Conservation (phyloP, 2,329 filamentous ascomycete genomes). For the Raffaelea arxii region DNA sequence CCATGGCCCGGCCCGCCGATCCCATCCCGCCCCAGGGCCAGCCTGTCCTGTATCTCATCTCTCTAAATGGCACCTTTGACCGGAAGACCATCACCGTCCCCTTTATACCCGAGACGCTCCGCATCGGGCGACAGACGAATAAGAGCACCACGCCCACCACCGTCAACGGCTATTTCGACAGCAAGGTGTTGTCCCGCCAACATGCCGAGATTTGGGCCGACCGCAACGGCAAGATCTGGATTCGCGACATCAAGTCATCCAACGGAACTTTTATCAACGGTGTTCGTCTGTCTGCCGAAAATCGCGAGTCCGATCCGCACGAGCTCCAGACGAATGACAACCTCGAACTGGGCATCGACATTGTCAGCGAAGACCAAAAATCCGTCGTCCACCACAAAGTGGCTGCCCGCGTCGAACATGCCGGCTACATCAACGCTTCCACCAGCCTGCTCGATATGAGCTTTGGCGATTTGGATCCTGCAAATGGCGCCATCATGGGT, state of each 20-base stretch:
- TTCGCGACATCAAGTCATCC: constrained; percentile 94
- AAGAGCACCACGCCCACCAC: constrained; percentile 89
- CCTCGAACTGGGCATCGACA: constrained; percentile 92
- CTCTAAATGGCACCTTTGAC: constrained; percentile 93
- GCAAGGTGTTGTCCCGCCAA: constrained; percentile 90
- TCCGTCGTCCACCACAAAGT: constrained; percentile 98
- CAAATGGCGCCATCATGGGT: constrained; percentile 63
- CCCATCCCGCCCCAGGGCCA: constrained; percentile 44
- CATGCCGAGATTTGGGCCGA: constrained; percentile 96
- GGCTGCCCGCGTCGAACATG: constrained; percentile 90
- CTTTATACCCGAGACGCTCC: constrained; percentile 84
- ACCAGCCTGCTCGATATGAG: constrained; percentile 79
- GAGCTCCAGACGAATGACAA: constrained; percentile 87
- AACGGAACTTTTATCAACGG: constrained; percentile 98
- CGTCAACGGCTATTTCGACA: constrained; percentile 92
- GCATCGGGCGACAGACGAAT: constrained; percentile 94
- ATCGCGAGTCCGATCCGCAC: constrained; percentile 90
- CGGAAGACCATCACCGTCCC: constrained; percentile 93
- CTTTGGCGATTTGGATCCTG: constrained; percentile 83
- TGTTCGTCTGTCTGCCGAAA: constrained; percentile 80
- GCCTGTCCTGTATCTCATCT: constrained; percentile 75
- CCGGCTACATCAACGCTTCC: constrained; percentile 67
- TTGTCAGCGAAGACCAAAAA: constrained; percentile 97
- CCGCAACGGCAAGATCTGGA: constrained; percentile 79
- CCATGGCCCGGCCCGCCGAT: constrained; percentile 54